Evolutionary conservation across 164 flowering plant species (phyloP).

Genomic region (Berberis thunbergii): DNA sequence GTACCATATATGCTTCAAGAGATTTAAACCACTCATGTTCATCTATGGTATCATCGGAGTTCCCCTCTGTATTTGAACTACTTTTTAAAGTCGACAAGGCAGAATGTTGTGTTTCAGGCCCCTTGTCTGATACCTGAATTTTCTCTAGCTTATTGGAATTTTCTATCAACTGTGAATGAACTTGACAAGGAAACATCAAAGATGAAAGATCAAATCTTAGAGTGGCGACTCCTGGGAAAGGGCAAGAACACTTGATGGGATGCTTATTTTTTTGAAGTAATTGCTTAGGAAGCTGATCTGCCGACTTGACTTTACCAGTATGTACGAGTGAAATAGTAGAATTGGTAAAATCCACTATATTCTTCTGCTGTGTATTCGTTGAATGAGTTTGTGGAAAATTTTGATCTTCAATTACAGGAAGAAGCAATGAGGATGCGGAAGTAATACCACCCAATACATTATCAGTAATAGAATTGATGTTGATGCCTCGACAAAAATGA

Average conservation of each 20-base stretch:
- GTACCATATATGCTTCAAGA: conserved; percentile 46
- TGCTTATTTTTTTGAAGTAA: conserved; percentile 24
- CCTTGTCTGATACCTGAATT: conserved; percentile 19
- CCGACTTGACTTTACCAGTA: conserved; percentile 20
- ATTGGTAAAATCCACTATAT: conserved; percentile 12
- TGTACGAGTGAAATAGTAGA: conserved; percentile 16
- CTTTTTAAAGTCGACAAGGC: conserved; percentile 8
- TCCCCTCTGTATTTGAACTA: conserved; percentile 17
- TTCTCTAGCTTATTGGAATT: conserved; percentile 15
- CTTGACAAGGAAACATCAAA: conserved; percentile 42
- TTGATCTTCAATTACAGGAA: conserved; percentile 43
- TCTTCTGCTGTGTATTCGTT: conserved; percentile 9
- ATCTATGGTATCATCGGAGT: conserved; percentile 16
- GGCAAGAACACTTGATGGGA: conserved; percentile 58
- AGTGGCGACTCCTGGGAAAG: conserved; percentile 73
- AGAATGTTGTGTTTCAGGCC: conserved; percentile 18
- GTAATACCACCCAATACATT: conserved; percentile 39
- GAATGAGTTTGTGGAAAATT: conserved; percentile 19
- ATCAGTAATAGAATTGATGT: conserved; percentile 27
- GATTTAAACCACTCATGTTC: conserved; percentile 30
- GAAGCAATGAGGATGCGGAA: conserved; percentile 59
- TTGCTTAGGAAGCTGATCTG: conserved; percentile 9
- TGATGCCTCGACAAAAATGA: conserved; percentile 53
- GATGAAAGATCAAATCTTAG: conserved; percentile 60
- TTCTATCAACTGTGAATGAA: conserved; percentile 9